phyloP scores from a whole-genome alignment of 768 basidiomycete species.

The Dioszegia hungarica region DNA sequence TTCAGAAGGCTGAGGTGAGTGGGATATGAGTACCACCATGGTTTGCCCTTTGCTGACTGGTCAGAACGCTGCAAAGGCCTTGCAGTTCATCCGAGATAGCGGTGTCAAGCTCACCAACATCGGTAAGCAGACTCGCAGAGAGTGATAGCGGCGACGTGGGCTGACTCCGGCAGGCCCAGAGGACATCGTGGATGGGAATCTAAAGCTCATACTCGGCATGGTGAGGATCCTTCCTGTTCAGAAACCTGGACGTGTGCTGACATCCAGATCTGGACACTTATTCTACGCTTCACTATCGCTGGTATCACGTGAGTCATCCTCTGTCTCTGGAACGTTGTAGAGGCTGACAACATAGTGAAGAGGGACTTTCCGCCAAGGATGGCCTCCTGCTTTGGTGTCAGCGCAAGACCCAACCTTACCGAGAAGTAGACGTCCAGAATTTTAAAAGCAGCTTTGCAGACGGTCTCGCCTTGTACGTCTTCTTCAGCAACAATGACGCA shows the following conservation, averaged over 20 bases:
- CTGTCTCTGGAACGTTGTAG: not conserved
- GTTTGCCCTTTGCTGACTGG: not conserved
- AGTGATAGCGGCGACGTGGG: not conserved
- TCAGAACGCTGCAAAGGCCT: conserved; percentile 85
- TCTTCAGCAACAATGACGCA: not conserved
- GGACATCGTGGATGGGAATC: conserved; percentile 98
- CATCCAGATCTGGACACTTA: conserved; percentile 90
- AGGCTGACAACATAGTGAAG: conserved; percentile 61
- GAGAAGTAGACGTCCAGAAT: conserved; percentile 85
- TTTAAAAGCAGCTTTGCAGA: conserved; percentile 91
- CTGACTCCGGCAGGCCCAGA: conserved; percentile 59
- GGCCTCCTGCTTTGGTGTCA: conserved; percentile 97
- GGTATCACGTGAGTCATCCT: conserved; percentile 71
- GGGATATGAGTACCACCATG: no score
- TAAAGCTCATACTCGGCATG: conserved; percentile 85
- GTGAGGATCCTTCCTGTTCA: conserved; percentile 17
- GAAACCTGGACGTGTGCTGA: not conserved
- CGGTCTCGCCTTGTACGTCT: conserved; percentile 82
- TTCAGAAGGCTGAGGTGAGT: conserved; percentile 80
- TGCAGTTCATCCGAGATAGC: conserved; percentile 89
- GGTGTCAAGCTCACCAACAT: conserved; percentile 97
- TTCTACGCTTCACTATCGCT: conserved; percentile 94
- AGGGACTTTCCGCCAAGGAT: conserved; percentile 97
- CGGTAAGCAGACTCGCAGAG: conserved; percentile 44
- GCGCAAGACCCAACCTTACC: conserved; percentile 83